A percentile compares a stretch with the other conserved stretches of the same genome.
Conservation (phyloP, 2,329 filamentous ascomycete species). For the Pseudovirgaria hyperparasitica region DNA sequence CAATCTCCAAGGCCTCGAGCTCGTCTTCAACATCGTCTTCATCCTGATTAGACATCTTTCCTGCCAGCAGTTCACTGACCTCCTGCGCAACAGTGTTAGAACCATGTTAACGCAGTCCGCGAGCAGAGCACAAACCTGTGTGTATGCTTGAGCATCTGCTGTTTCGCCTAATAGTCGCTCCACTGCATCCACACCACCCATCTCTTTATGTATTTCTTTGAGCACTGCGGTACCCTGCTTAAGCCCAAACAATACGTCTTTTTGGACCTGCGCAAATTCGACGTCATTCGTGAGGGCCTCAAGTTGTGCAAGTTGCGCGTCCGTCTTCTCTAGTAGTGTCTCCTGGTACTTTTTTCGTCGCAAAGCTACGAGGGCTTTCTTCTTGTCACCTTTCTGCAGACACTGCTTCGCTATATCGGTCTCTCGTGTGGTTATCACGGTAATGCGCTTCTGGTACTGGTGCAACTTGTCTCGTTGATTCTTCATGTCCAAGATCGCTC, state of each 20-base stretch:
- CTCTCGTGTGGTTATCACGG: conserved; percentile 72
- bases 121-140: conserved; percentile 47
- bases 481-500: conserved; percentile 95
- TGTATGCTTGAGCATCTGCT: conserved; percentile 82
- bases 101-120: conserved; percentile 2
- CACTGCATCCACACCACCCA: conserved; percentile 86
- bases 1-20: conserved; percentile 64
- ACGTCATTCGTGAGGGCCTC: conserved; percentile 80
- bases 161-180: conserved; percentile 92
- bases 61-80: conserved; percentile 80
- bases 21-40: conserved; percentile 98
- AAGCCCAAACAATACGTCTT: conserved; percentile 85
- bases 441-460: conserved; percentile 88
- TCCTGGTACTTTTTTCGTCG: conserved; percentile 97
- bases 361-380: conserved; percentile 72
- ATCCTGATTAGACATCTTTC: conserved; percentile 82
- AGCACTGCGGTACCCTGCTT: conserved; percentile 85
- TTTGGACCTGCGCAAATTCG: conserved; percentile 93
- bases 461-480: conserved; percentile 94
- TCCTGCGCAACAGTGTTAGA: conserved; percentile 43
- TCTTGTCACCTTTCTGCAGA: conserved; percentile 66
- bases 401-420: conserved; percentile 76
- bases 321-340: conserved; percentile 74
- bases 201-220: conserved; percentile 84
- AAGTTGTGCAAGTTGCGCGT: conserved; percentile 84